Evolutionary conservation across 331 rosid species (phyloP).

Genomic region (Quercus phellos): DNA sequence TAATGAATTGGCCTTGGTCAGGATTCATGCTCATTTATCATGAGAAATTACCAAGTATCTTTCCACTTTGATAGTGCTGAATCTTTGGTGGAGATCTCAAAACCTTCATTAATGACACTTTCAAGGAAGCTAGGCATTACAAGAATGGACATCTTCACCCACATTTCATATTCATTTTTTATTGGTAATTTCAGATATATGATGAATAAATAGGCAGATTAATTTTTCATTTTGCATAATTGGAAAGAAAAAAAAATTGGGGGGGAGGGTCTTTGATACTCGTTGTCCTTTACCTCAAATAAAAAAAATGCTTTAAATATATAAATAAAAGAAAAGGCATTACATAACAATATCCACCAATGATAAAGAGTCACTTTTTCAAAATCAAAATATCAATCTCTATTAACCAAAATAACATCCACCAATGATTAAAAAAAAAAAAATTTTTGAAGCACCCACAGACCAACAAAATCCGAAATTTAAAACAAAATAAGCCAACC

Average conservation of each 20-base stretch:
- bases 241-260: not conserved
- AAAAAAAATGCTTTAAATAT: not conserved
- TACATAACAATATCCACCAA: conserved; percentile 2
- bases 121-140: not conserved
- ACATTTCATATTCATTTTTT: not conserved
- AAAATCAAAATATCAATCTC: not conserved
- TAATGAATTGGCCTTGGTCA: too few relatives aligned
- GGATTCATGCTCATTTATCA: not conserved
- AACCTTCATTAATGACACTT: not conserved
- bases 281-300: not conserved
- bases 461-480: too few relatives aligned
- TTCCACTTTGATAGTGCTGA: too few relatives aligned
- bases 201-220: too few relatives aligned
- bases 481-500: not conserved
- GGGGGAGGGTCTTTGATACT: not conserved
- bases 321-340: not conserved
- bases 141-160: not conserved
- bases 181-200: too few relatives aligned
- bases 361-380: not conserved
- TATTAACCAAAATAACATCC: not conserved
- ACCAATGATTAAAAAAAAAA: not conserved
- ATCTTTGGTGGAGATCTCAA: not conserved
- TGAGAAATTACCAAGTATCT: not conserved
- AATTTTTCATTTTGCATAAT: not conserved
- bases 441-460: too few relatives aligned